Evolutionary conservation across 2,329 filamentous ascomycete genomes (phyloP).

Genomic region (Fusarium sp.): DNA sequence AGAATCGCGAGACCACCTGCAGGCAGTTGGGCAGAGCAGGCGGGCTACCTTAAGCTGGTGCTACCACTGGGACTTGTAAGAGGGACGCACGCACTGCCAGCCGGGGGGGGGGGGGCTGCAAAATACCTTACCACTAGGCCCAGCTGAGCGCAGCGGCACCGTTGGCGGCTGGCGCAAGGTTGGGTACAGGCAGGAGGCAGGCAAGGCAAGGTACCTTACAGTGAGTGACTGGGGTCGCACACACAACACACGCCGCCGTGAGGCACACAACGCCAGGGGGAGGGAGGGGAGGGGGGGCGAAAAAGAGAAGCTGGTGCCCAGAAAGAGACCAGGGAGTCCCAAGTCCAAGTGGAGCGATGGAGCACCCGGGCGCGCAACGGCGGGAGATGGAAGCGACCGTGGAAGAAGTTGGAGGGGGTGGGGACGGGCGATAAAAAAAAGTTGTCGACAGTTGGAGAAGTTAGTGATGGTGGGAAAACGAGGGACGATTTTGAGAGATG

Average conservation of each 20-base stretch:
- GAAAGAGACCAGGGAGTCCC: constrained; percentile 1
- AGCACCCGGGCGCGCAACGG: constrained; percentile 1
- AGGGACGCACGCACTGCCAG: constrained; percentile 8
- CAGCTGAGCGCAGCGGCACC: constrained; percentile 20
- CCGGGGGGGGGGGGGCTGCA: background rate
- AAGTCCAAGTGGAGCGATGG: constrained; percentile 24
- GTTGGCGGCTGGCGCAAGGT: constrained; percentile 31
- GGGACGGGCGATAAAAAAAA: background rate
- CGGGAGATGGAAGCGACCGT: constrained; percentile 29
- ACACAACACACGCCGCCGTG: background rate
- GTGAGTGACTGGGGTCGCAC: constrained; percentile 31
- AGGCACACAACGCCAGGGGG: constrained; percentile 26
- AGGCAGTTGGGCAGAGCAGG: constrained; percentile 30
- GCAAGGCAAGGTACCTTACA: constrained; percentile 32
- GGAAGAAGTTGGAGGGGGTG: constrained; percentile 16
- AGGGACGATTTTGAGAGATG: background rate
- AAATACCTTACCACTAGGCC: constrained; percentile 20
- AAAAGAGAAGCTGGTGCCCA: background rate
- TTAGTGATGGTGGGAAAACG: background rate
- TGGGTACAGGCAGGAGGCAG: constrained; percentile 1
- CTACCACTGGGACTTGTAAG: constrained; percentile 20
- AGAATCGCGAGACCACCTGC: constrained; percentile 37
- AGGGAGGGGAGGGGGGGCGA: background rate
- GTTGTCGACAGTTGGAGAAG: background rate
- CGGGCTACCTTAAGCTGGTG: constrained; percentile 40